Evolutionary conservation across 805 yeast genomes (phyloP), one percentile per base, ranked within the genome.

Genomic region (Candida broadrunensis): DNA sequence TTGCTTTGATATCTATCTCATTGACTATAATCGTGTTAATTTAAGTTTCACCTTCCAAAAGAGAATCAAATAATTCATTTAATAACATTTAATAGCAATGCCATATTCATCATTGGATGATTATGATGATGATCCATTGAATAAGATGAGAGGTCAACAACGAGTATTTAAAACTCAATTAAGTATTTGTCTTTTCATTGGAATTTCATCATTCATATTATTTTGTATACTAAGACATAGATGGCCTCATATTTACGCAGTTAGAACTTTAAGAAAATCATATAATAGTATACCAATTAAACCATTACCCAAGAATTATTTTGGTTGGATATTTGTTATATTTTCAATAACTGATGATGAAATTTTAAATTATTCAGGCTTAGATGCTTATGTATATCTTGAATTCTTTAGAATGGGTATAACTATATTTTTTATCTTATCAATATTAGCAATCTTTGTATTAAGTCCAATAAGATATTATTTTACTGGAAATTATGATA

Each of bases 331-430:
- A 5, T 71, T 77, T 2, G 78, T 78, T 0, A 63, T 91, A 9
- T 77, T 77, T 54, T 57, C 60, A 9, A 81, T 90, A 16, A 67
- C 77, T 17, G 98, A 93, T 50, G 75, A 78, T 12, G 90, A 89
- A 40, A 76, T 91, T 3, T 70, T 91, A 38, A 88, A 85, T 46
- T 83, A 81, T 52, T 95, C 97, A 1, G 99, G 99, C 0, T 65
- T 91, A 32, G 99, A 91, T 62, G 96, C 97, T 1, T 89, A 77
- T 66, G 74, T 67, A 32, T 69, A 63, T 40, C 51, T 70, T 39
- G 52, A 61, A 21, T 70, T 68, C 50, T 69, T 68, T 56, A 65
- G 60, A 44, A 86, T 89, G 85, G 80, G 95, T 38, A 85, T 89
- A 41, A 78, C 78, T 55, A 71, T 88, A 4, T 67, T 91, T 27